phyloP scores from a whole-genome alignment of 2,329 filamentous ascomycete species.

The Akanthomyces muscarius region DNA sequence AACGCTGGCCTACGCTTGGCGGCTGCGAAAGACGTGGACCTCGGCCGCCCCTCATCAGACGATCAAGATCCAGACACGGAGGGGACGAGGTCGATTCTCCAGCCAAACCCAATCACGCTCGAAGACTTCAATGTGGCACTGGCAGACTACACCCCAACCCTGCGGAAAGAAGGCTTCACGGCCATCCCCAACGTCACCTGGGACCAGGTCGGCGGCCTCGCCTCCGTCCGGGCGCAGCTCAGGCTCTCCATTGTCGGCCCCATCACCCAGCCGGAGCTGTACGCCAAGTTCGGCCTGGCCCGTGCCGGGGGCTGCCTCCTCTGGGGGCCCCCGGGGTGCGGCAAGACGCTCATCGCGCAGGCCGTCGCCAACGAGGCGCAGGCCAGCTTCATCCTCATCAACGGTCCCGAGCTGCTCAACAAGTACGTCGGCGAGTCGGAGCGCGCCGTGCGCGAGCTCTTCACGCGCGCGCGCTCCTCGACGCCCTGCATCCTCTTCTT shows the following conservation, averaged over 20 bases:
- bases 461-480: slow-evolving; percentile 78
- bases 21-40: slow-evolving; percentile 25
- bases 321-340: slow-evolving; percentile 95
- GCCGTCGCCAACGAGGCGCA: slow-evolving; percentile 93
- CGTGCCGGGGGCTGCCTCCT: slow-evolving; percentile 84
- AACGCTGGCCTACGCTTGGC: slow-evolving; percentile 32
- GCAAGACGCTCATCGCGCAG: slow-evolving; percentile 93
- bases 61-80: neutral
- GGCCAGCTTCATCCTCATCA: slow-evolving; percentile 97
- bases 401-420: slow-evolving; percentile 92
- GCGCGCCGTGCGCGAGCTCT: slow-evolving; percentile 86
- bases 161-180: slow-evolving; percentile 84
- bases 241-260: slow-evolving; percentile 83
- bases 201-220: slow-evolving; percentile 83
- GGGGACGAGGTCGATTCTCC: neutral
- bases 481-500: slow-evolving; percentile 96
- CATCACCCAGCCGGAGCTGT: slow-evolving; percentile 77
- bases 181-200: slow-evolving; percentile 92
- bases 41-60: neutral
- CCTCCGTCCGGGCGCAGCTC: slow-evolving; percentile 74
- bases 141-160: slow-evolving; percentile 59
- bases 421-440: slow-evolving; percentile 98
- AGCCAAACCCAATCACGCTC: slow-evolving; percentile 21
- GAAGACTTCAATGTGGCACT: slow-evolving; percentile 70
- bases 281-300: slow-evolving; percentile 71